Base-by-base conservation (phyloP, 192 early-diverging fungal species). In the Backusella mclennaniae region DNA sequence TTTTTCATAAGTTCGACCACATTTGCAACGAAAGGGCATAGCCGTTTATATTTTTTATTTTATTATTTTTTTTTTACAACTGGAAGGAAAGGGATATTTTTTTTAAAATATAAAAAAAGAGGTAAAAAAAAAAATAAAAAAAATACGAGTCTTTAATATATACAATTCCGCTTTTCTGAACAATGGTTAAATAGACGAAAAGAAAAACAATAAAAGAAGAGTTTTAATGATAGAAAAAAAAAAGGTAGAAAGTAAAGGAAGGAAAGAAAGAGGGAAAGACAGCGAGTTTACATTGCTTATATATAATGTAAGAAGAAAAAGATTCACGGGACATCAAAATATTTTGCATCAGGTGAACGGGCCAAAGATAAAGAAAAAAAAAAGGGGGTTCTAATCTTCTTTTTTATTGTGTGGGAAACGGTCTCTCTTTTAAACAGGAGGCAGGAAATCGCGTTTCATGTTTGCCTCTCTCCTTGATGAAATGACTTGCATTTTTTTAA, bases 21-120 rank as follows among this genome's bases (percentile, higher is more conserved):
- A 81, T 66, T 77, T 76, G 38, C 80, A 81, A 52, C 76, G 71
- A 67, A 81, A 81, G 14, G 80, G 80, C 80, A 81, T 81, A 31
- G 3, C 3, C 73, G 35, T 15, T 21, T 36, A 14, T 17, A 38
- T 15, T 6, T 26, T 39, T 39, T 11, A 11, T 38, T 11, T 38
- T 38, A 38, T 39, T 39, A 11, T 12, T 39, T 44, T 44, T 42
- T 42, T 15, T 17, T 44, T 44, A 44, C 15, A 44, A 44, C 11
- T 9, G 11, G 15, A 19, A 44, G 42, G 15, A n/a, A n/a, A n/a
- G 26, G 15, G 42, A 11, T 11, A 3, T 17, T 44, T 44, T 44
- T 44, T 35, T 33, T 35, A 35, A 67, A n/a, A 42, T 67, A 42
- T 73, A 42, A 67, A 49, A 66, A 73, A 78, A 39, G 35, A 73